Evolutionary conservation across 371 early-diverging fungal species (phyloP).

Genomic region (Mucor circinelloides): DNA sequence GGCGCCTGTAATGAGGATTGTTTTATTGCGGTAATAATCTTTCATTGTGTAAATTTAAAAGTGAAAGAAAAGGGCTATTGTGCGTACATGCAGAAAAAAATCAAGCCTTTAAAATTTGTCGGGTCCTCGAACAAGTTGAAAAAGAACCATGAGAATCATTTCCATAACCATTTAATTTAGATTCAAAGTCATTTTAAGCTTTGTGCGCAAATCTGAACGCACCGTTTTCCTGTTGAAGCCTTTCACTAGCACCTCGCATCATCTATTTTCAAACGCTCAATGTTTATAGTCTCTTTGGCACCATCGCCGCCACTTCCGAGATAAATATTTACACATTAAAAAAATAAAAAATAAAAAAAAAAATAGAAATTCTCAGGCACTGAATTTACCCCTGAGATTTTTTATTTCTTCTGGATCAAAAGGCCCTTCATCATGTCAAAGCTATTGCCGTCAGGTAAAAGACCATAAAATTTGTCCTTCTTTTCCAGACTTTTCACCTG

Average conservation of each 20-base stretch:
- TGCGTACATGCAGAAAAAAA: not conserved
- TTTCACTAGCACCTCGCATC: not conserved
- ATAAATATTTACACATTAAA: not conserved
- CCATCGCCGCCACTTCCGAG: not conserved
- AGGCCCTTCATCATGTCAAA: slow-evolving; percentile 95
- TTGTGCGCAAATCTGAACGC: not conserved
- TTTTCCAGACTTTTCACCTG: slow-evolving; percentile 64
- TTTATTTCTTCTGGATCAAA: slow-evolving; percentile 63
- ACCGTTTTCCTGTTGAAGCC: not conserved
- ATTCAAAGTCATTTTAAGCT: not conserved
- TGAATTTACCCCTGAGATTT: not conserved
- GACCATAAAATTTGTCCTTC: slow-evolving; percentile 54
- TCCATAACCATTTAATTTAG: not conserved
- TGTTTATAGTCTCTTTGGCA: not conserved
- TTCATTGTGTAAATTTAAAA: not conserved
- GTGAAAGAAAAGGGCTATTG: not conserved
- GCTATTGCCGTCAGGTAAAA: slow-evolving; percentile 95
- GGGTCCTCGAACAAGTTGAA: not conserved
- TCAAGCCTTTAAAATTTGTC: not conserved
- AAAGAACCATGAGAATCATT: not conserved
- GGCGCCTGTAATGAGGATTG: slow-evolving; percentile 53
- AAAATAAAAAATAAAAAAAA: not conserved
- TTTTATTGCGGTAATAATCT: slow-evolving; percentile 27
- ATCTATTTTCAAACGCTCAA: not conserved
- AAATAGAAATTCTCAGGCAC: no score